Percentiles rank a stretch among this genome's conserved stretches.
These are phyloP conservation scores for Quercus agrifolia DNA, from an alignment of 306 rosid species.

Conservation along the genomic window DNA sequence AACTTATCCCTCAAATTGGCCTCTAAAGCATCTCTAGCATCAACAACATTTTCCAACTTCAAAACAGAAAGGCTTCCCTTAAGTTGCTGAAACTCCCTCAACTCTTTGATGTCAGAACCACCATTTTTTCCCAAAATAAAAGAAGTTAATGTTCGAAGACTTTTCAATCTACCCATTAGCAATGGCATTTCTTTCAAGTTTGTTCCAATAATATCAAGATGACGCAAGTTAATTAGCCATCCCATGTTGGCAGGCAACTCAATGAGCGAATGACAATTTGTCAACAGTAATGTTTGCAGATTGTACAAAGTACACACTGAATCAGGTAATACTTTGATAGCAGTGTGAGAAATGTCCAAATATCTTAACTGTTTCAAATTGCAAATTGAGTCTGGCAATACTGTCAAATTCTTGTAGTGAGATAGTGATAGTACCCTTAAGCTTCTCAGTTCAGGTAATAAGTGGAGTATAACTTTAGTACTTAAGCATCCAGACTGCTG, in stretches of 20 bases:
- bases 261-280: neutral
- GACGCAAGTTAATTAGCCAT: constrained; percentile 2
- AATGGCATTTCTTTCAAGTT: constrained; percentile 9
- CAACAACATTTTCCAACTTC: constrained; percentile 9
- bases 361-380: constrained; percentile 1
- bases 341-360: constrained; percentile 4
- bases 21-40: neutral
- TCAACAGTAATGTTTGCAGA: constrained; percentile 14
- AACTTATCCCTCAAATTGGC: neutral
- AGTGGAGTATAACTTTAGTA: neutral
- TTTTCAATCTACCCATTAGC: constrained; percentile 4
- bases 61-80: neutral
- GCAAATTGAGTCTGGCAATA: neutral
- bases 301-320: constrained; percentile 4
- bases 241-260: neutral
- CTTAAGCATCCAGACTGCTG: rapidly evolving
- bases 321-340: neutral
- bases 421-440: constrained; percentile 5
- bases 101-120: neutral
- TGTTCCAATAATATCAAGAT: neutral
- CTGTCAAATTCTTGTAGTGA: neutral
- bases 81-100: neutral
- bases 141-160: neutral
- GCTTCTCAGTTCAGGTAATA: neutral
- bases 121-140: neutral